phyloP scores from a whole-genome alignment of 2,329 filamentous ascomycete species.

The Dothidotthia symphoricarpi region DNA sequence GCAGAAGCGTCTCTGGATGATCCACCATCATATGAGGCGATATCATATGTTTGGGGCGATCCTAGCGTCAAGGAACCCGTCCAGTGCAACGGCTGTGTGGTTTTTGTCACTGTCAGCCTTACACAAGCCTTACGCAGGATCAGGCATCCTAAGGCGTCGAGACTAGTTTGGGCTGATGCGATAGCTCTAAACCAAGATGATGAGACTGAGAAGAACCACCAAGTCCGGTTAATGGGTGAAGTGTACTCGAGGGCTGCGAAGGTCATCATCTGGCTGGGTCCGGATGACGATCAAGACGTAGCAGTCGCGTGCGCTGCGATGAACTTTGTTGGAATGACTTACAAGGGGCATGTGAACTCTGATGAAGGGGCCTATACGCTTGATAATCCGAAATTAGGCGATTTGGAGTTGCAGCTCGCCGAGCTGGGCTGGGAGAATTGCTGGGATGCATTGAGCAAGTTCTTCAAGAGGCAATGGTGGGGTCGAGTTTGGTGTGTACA shows the following conservation, averaged over 20 bases:
- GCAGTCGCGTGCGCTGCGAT: too few relatives aligned
- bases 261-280: constrained; percentile 6
- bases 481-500: too few relatives aligned
- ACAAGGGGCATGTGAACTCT: too few relatives aligned
- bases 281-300: background rate
- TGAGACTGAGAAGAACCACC: constrained; percentile 1
- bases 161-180: constrained; percentile 3
- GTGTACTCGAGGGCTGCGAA: constrained; percentile 1
- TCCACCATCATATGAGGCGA: constrained; percentile 1
- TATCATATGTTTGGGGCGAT: constrained; percentile 5
- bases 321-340: too few relatives aligned
- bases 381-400: too few relatives aligned
- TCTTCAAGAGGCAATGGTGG: too few relatives aligned
- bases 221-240: constrained; percentile 4
- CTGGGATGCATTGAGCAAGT: too few relatives aligned
- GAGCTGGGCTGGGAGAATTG: too few relatives aligned
- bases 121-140: background rate
- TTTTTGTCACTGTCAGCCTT: constrained; percentile 1
- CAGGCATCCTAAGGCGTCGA: background rate
- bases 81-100: background rate
- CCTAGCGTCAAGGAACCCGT: background rate
- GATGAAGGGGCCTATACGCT: too few relatives aligned
- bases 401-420: too few relatives aligned
- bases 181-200: constrained; percentile 5
- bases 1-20: too few relatives aligned